Evolutionary conservation across 2,329 filamentous ascomycete genomes (phyloP), one percentile per base, ranked within the genome.

Genomic region (Eutypella sp.): DNA sequence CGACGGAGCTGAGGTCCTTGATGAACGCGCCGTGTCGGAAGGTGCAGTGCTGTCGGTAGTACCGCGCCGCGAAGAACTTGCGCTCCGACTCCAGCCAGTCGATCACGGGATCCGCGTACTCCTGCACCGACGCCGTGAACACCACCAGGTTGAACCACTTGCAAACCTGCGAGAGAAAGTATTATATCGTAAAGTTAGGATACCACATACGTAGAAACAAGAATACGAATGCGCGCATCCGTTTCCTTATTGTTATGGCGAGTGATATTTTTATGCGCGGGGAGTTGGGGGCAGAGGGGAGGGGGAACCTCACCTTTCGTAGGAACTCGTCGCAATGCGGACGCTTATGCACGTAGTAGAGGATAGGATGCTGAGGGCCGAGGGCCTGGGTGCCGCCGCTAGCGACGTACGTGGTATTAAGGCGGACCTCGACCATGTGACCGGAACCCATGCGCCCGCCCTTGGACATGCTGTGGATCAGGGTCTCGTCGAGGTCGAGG

Each of bases 131-230:
- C 3, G 93, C 93, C 9, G 93, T 99, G 67, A 99, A 99, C 40
- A 97, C 78, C 42, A 99, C 89, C 15, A 99, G 74, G 64, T 96
- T 97, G 71, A 95, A 99, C 93, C 93, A 99, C 71, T 96, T 96
- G 74, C 84, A 90, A 40, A 96, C 82, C 75, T 93, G n/a, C 63
- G 2, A 25, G 13, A 27, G 23, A 40, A 24, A 25, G 48, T 65
- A n/a, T n/a, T n/a, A n/a, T n/a, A n/a, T n/a, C n/a, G n/a, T n/a
- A n/a, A n/a, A n/a, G n/a, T n/a, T n/a, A n/a, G n/a, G n/a, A n/a
- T n/a, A n/a, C n/a, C n/a, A n/a, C n/a, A n/a, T n/a, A n/a, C n/a
- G n/a, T n/a, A n/a, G n/a, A n/a, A n/a, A n/a, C n/a, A n/a, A n/a
- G n/a, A n/a, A n/a, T n/a, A n/a, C n/a, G n/a, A n/a, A n/a, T n/a